Base-by-base conservation (phyloP, 176 grass and related monocot species). In the Triticum timopheevii region DNA sequence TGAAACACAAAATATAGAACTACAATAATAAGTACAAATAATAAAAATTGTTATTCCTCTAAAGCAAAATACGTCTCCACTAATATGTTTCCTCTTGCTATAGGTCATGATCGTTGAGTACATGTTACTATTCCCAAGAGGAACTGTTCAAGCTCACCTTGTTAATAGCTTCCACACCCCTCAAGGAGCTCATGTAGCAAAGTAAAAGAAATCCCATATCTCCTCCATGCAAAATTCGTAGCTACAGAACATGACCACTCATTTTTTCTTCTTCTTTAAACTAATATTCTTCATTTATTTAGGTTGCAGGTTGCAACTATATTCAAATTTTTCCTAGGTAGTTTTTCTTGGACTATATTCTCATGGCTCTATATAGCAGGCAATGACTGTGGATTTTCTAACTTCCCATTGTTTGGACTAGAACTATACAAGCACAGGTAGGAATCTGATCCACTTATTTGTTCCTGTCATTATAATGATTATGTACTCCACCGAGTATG, bases 101-200 rank as follows among this genome's bases (percentile, higher is more conserved):
- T 40, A 97, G 94, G 71, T 85, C 49, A 94, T 97, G 85, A 84
- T 97, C 64, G 8, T 97, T 10, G 85, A 89, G 28, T 97, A 97
- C 79, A 87, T 35, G 25, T 72, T 97, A 47, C 82, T 91, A 76
- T 97, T 94, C 61, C 94, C 94, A 70, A 85, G 85, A 45, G 94
- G 94, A 11, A 79, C 87, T 22, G 92, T 93, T 24, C 80, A 86
- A 16, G 94, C 86, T 88, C 88, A 92, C 64, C 76, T 97, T 40
- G 78, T 97, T 23, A 97, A 94, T 45, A 79, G 90, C 76, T 94
- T 97, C 49, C 94, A 97, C 73, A 97, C 94, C 20, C 92, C 90
- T 47, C 76, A 85, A 73, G 94, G 94, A 33, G 87, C 85, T 44
- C 65, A 82, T 13, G 30, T 90, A 61, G 92, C 92, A 66, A 97